Base-by-base conservation (phyloP, 192 early-diverging fungal species). In the Coemansia sp. region DNA sequence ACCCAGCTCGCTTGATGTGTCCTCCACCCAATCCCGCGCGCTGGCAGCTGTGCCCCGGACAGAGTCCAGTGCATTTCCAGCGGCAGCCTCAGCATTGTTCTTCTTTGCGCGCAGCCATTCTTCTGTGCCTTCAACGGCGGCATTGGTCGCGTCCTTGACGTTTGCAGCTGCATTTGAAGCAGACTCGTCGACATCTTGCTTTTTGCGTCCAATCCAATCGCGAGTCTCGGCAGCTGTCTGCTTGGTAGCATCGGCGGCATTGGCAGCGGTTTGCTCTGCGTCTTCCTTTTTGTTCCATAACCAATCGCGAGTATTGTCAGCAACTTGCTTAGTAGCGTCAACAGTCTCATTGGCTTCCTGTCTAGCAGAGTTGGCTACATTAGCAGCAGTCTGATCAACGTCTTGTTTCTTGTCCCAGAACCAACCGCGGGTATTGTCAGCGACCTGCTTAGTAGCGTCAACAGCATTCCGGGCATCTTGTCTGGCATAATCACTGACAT, bases 341-440 rank as follows among this genome's bases (percentile, higher is more conserved):
- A 32, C 25, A 7, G 54, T 54, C 8, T 59, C 53, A 2, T 61
- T 47, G 16, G 57, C 56, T n/a, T 49, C 28, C 27, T 64, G 32
- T 61, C 44, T 68, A 51, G 47, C 56, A 5, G 64, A 41, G 23
- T 64, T 65, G 4, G 61, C 41, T n/a, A 58, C 32, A 47, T 60
- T 54, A 24, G 53, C 7, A 5, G 58, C 70, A 0, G 60, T 50
- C 24, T 67, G 51, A 32, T 59, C 50, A 5, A 61, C 56, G 16
- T 73, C 65, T 22, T 66, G 48, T 38, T 62, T 73, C 60, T 62
- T 66, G 55, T 53, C 52, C 64, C 59, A 58, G 65, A 67, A 54
- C 71, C 71, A 73, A 8, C 56, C 61, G 18, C 59, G 50, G 0
- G 73, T 62, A 19, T 56, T 62, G 0, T 63, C 67, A 2, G 49